These are phyloP conservation scores for Globisporangium abappressorium DNA, from an alignment of 352 stramenopile genomes.

Conservation along the genomic window DNA sequence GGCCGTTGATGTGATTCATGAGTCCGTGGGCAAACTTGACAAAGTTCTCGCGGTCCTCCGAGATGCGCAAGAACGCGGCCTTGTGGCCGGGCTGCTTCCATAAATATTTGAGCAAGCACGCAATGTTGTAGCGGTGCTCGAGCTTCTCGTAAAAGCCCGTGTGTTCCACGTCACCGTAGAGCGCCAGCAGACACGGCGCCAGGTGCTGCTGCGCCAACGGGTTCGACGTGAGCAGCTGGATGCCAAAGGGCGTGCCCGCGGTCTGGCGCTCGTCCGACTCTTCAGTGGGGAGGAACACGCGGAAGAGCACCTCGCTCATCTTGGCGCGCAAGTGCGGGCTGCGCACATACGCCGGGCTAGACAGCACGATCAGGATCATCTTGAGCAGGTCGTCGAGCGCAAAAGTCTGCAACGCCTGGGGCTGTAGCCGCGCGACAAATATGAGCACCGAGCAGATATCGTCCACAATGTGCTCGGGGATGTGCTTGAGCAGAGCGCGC, in stretches of 20 bases:
- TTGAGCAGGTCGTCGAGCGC: slow-evolving; percentile 88
- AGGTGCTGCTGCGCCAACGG: slow-evolving; percentile 81
- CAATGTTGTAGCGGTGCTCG: slow-evolving; percentile 95
- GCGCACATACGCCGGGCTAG: slow-evolving; percentile 79
- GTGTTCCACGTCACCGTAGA: slow-evolving; percentile 98
- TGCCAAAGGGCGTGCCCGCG: slow-evolving; percentile 36
- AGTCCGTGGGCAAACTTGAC: slow-evolving; percentile 98
- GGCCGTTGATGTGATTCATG: slow-evolving; percentile 98
- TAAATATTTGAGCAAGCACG: slow-evolving; percentile 95
- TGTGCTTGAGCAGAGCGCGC: slow-evolving; percentile 56
- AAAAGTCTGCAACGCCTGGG: slow-evolving; percentile 80
- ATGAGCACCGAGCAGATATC: slow-evolving; percentile 93
- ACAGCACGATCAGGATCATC: slow-evolving; percentile 91
- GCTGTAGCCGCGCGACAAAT: slow-evolving; percentile 86
- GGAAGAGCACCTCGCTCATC: slow-evolving; percentile 95
- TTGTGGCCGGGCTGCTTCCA: slow-evolving; percentile 95
- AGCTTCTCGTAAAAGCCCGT: slow-evolving; percentile 99
- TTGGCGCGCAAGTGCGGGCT: slow-evolving; percentile 94
- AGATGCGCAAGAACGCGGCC: slow-evolving; percentile 92
- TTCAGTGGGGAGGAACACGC: slow-evolving; percentile 92
- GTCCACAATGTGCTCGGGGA: slow-evolving; percentile 96
- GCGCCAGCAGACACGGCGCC: slow-evolving; percentile 93
- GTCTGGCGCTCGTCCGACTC: slow-evolving; percentile 78
- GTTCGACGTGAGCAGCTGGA: slow-evolving; percentile 66
- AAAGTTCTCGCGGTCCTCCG: slow-evolving; percentile 91